These are phyloP conservation scores for Myochromella boudieri DNA, from an alignment of 768 basidiomycete genomes.

Conservation along the genomic window DNA sequence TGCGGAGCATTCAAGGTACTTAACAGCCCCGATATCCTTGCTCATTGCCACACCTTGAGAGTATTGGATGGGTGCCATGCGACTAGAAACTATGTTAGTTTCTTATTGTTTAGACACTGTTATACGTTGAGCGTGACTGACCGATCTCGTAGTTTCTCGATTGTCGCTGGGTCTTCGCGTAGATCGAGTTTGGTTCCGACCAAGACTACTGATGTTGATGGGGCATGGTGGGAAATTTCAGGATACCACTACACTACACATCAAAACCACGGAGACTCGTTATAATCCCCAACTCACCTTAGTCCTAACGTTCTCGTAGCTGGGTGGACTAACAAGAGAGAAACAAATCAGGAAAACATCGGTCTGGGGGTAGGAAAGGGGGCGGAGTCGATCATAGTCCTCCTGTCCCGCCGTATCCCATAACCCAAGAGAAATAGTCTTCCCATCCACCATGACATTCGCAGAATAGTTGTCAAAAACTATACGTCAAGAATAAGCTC, in stretches of 20 bases:
- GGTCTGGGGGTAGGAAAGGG: slow-evolving; percentile 97
- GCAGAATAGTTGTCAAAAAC: slow-evolving; percentile 99
- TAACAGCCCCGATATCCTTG: slow-evolving; percentile 93
- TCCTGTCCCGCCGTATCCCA: slow-evolving; percentile 99
- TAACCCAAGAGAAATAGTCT: slow-evolving; percentile 95
- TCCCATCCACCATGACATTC: slow-evolving; percentile 98
- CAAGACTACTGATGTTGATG: slow-evolving; percentile 87
- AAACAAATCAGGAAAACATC: slow-evolving; percentile 99
- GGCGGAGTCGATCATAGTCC: slow-evolving; percentile 97
- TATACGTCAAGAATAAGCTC: slow-evolving; percentile 24
- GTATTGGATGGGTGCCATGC: slow-evolving; percentile 95
- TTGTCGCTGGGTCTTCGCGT: slow-evolving; percentile 90
- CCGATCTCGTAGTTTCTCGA: slow-evolving; percentile 93
- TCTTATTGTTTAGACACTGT: background rate
- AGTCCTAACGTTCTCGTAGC: slow-evolving; percentile 97
- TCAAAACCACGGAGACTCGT: slow-evolving; percentile 9
- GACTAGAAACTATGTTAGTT: slow-evolving; percentile 40
- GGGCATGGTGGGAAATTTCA: slow-evolving; percentile 97
- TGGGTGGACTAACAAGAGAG: slow-evolving; percentile 95
- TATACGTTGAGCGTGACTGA: slow-evolving; percentile 27
- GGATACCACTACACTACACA: slow-evolving; percentile 76
- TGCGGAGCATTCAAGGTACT: slow-evolving; percentile 95
- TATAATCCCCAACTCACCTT: slow-evolving; percentile 57
- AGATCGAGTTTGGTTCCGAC: slow-evolving; percentile 98
- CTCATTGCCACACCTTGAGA: slow-evolving; percentile 88